These are phyloP conservation scores for Hymenoscyphus occultus DNA, from an alignment of 2,329 filamentous ascomycete species.

Conservation along the genomic window DNA sequence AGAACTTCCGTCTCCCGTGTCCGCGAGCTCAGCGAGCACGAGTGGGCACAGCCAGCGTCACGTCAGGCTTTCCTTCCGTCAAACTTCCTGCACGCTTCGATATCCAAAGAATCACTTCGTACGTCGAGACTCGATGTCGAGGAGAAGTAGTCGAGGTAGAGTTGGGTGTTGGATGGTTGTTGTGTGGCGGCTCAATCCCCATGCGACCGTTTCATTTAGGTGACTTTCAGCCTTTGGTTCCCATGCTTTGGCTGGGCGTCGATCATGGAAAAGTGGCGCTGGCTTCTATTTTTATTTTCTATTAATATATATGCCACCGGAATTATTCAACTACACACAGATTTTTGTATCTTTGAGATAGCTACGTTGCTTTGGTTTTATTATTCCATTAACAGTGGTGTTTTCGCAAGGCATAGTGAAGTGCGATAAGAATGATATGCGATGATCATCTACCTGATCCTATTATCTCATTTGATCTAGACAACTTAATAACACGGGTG, in stretches of 20 bases:
- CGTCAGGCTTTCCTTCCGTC: not conserved
- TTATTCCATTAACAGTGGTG: no score
- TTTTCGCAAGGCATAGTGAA: no score
- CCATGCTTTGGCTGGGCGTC: not conserved
- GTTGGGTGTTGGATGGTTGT: not conserved
- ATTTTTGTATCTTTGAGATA: no score
- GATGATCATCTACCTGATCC: no score
- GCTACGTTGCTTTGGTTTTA: no score
- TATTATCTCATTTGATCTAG: no score
- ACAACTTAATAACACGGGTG: no score
- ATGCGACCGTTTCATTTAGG: conserved; percentile 11
- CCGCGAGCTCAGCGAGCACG: no score
- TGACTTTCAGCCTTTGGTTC: conserved; percentile 8
- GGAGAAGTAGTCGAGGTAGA: not conserved
- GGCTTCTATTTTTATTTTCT: not conserved
- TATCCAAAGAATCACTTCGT: not conserved
- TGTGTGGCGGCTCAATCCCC: conserved; percentile 15
- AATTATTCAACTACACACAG: not conserved
- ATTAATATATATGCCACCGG: not conserved
- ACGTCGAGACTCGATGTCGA: not conserved
- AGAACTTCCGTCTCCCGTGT: not conserved
- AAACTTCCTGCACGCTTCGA: not conserved
- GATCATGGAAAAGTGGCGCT: not conserved
- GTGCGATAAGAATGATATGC: no score
- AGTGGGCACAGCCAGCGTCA: not conserved